A percentile compares a stretch with the other conserved stretches of the same genome.
Conservation (phyloP, 2,329 filamentous ascomycete species). For the Aspergillus ruber region DNA sequence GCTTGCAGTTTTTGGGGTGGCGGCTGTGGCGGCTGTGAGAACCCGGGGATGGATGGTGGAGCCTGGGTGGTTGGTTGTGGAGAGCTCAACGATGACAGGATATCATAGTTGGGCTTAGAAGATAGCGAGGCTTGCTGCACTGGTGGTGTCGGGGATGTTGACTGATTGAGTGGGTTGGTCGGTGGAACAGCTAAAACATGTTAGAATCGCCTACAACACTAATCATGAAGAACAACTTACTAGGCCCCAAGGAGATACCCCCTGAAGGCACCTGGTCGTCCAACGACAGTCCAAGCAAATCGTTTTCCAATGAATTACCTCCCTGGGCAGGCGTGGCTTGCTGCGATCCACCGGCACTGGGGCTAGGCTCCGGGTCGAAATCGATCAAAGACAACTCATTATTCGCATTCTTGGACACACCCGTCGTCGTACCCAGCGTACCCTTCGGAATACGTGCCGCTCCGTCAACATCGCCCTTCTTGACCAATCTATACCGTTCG, state of each 20-base stretch:
- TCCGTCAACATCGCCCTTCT: constrained; percentile 83
- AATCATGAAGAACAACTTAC: constrained; percentile 33
- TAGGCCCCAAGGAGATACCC: constrained; percentile 78
- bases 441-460: constrained; percentile 79
- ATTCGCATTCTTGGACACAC: constrained; percentile 58
- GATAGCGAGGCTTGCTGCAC: constrained; percentile 39
- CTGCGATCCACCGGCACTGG: constrained; percentile 38
- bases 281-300: constrained; percentile 82
- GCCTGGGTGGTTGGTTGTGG: constrained; percentile 44
- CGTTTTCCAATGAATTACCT: constrained; percentile 71
- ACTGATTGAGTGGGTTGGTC: constrained; percentile 32
- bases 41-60: constrained; percentile 38
- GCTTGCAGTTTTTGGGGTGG: constrained; percentile 26
- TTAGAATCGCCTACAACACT: constrained; percentile 38
- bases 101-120: constrained; percentile 51
- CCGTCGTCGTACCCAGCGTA: constrained; percentile 62
- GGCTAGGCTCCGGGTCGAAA: constrained; percentile 59
- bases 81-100: constrained; percentile 48
- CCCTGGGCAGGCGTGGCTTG: constrained; percentile 40
- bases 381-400: constrained; percentile 91
- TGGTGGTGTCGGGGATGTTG: constrained; percentile 19
- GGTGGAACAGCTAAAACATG: constrained; percentile 19
- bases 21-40: constrained; percentile 19
- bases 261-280: constrained; percentile 63
- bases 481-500: constrained; percentile 89